phyloP scores from a whole-genome alignment of 495 filamentous ascomycete species.

The Rhypophila decipiens region DNA sequence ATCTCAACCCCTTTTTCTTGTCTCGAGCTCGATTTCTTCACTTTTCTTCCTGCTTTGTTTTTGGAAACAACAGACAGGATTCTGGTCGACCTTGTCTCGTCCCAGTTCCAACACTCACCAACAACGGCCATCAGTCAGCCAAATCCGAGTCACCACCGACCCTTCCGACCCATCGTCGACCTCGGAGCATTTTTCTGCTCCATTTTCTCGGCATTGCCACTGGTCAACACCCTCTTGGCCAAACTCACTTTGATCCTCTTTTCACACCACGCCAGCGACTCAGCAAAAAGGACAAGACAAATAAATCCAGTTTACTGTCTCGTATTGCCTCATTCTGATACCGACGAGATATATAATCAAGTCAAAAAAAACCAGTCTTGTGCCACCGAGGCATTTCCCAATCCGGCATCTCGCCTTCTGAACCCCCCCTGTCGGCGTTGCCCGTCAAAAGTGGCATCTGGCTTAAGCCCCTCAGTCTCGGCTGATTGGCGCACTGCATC shows the following conservation, averaged over 20 bases:
- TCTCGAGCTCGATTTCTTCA: neutral
- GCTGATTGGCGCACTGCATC: conserved; percentile 8
- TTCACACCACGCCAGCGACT: no score
- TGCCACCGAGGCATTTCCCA: conserved; percentile 14
- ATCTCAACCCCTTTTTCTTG: neutral
- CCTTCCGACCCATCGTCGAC: neutral
- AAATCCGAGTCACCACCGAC: conserved; percentile 7
- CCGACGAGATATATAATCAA: no score
- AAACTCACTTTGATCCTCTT: no score
- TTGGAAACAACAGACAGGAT: conserved; percentile 2
- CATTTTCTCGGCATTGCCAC: neutral
- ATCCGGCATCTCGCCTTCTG: neutral
- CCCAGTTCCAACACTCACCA: neutral
- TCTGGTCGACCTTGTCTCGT: neutral
- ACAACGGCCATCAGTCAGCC: neutral
- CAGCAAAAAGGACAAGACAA: no score
- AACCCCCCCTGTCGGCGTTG: conserved; percentile 13
- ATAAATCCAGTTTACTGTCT: no score
- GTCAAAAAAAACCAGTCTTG: neutral
- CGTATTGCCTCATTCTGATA: neutral
- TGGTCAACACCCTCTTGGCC: neutral
- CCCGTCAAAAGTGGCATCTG: neutral
- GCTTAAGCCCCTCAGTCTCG: neutral
- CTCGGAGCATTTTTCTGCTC: no score
- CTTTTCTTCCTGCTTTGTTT: neutral